Conservation (phyloP, 208 protist species). For the Trichomonas gallinae region DNA sequence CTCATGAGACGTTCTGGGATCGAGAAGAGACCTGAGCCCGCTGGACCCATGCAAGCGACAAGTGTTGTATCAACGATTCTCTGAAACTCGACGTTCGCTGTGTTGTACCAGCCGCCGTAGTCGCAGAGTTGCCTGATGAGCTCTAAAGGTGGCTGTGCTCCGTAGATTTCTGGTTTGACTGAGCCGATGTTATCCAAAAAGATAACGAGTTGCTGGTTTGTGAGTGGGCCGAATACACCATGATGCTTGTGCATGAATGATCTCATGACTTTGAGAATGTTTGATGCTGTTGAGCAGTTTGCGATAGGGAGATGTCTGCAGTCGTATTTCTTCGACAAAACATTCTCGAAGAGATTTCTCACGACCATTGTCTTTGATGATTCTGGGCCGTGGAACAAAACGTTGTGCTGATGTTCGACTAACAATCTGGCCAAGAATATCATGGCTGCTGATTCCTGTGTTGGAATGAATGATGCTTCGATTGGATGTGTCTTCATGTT, state of each 20-base stretch:
- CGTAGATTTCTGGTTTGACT: conserved; percentile 78
- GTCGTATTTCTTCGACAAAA: conserved; percentile 47
- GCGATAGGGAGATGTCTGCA: conserved; percentile 64
- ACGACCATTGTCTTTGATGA: background rate
- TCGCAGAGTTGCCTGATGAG: conserved; percentile 85
- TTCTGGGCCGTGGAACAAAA: conserved; percentile 15
- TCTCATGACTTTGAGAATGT: background rate
- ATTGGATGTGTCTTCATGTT: background rate
- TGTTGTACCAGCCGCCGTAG: conserved; percentile 85
- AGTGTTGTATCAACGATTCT: conserved; percentile 71
- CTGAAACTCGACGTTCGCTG: conserved; percentile 76
- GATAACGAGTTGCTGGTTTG: conserved; percentile 50
- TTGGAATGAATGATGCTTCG: background rate
- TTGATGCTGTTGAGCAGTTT: conserved; percentile 62
- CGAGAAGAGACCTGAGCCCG: conserved; percentile 76
- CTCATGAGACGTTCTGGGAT: conserved; percentile 83
- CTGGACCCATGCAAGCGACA: conserved; percentile 74
- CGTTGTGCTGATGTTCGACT: background rate
- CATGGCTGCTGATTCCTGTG: background rate
- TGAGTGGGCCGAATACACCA: background rate
- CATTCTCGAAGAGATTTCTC: background rate
- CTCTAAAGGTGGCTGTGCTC: conserved; percentile 84
- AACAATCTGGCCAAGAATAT: background rate
- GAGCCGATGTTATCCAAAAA: conserved; percentile 96
- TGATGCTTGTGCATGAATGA: background rate